Evolutionary conservation across 169 alveolate genomes (phyloP).

Genomic region (Plasmodium coatneyi): DNA sequence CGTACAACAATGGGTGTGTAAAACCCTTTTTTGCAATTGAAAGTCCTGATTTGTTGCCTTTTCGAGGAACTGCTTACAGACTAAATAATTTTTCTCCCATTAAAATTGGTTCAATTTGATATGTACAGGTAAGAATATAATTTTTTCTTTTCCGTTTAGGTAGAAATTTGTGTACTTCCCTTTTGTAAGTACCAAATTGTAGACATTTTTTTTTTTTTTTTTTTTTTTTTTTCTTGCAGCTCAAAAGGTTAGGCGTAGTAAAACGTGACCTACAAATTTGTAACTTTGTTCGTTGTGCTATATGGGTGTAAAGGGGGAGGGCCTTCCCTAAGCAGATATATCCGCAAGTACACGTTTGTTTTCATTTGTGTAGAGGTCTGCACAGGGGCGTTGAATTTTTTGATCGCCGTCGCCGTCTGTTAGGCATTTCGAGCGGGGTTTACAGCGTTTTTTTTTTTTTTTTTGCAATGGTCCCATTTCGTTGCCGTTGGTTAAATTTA

Average conservation of each 20-base stretch:
- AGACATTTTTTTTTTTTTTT: constrained; percentile 21
- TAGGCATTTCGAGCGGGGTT: background rate
- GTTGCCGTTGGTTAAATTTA: background rate
- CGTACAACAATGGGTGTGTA: background rate
- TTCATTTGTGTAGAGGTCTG: background rate
- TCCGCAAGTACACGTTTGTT: background rate
- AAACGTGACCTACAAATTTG: background rate
- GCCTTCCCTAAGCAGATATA: background rate
- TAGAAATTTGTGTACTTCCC: constrained; percentile 12
- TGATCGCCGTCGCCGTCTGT: background rate
- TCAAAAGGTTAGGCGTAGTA: background rate
- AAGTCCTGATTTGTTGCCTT: background rate
- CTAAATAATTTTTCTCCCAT: background rate
- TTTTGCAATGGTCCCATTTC: background rate
- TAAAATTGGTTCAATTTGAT: background rate
- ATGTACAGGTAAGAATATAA: background rate
- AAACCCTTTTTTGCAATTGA: background rate
- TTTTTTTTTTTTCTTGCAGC: constrained; percentile 1
- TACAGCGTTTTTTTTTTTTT: background rate
- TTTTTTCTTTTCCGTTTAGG: background rate
- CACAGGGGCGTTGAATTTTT: background rate
- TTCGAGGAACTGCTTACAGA: background rate
- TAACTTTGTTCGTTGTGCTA: background rate
- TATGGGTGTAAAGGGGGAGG: background rate
- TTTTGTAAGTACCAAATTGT: constrained; percentile 7